Base-by-base conservation (phyloP, 352 stramenopile genomes). In the Hyaloperonospora brassicae region DNA sequence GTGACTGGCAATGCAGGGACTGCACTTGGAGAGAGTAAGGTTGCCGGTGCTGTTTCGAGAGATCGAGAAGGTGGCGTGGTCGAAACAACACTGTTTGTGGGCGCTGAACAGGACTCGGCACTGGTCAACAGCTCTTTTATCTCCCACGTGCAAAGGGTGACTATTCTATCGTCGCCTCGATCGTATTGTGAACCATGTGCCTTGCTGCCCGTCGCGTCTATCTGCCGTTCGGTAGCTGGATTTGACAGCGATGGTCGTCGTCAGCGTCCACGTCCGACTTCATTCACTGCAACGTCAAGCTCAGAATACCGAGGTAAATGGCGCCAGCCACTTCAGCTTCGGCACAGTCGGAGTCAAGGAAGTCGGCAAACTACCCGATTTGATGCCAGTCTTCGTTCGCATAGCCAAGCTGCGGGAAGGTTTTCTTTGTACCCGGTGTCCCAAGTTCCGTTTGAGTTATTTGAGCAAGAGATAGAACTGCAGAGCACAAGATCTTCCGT, bases 381-480 rank as follows among this genome's bases (percentile, higher is more conserved):
- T n/a, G 11, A 40, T 24, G 39, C 55, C 42, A 60, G 44, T n/a
- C 68, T 67, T 30, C 62, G 41, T 44, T 58, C 59, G 22, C 68
- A 61, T 34, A 40, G 61, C 25, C 59, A 67, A 38, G 62, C 58
- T 1, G 50, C 55, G 21, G 67, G 64, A 5, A 62, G 73, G 5
- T 84, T 72, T 44, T 86, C 77, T 14, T 54, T 86, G 23, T 88
- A 86, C 51, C 78, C 78, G 0, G 78, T 88, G 0, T 85, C 78
- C 7, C 78, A 88, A 45, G 78, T 88, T 2, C 78, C 78, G 0
- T 88, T 88, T 30, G 78, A 88, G 62, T 55, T 88, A 36, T 88
- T 88, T 61, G 75, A 88, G 43, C 66, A 83, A 12, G 78, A 88
- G 52, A 85, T 88, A 57, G 75, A 86, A 57, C 61, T 88, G 5